phyloP scores from a whole-genome alignment of 2,329 filamentous ascomycete species.

The Aspergillus ochraceus region DNA sequence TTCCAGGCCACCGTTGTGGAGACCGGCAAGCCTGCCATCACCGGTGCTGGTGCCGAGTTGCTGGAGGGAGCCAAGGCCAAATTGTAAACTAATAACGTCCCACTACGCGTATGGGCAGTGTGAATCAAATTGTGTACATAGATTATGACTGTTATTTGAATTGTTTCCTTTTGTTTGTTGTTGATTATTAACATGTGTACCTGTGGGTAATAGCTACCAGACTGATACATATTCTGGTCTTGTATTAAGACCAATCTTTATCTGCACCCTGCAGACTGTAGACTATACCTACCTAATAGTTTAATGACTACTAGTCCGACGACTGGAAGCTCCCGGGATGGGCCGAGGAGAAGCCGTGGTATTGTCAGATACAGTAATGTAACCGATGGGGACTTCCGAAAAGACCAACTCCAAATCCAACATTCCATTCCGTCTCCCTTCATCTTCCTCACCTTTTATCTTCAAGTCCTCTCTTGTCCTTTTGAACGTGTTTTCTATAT shows the following conservation, averaged over 20 bases:
- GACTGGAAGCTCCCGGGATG: no score
- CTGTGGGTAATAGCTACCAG: background rate
- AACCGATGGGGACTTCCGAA: background rate
- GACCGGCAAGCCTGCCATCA: slow-evolving; percentile 86
- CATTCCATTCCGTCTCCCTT: background rate
- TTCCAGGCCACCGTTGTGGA: slow-evolving; percentile 91
- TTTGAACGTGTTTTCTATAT: background rate
- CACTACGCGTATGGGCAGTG: background rate
- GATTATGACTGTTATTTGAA: slow-evolving; percentile 2
- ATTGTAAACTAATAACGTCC: slow-evolving; percentile 42
- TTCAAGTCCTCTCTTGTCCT: background rate
- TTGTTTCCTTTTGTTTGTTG: background rate
- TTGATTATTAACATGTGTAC: background rate
- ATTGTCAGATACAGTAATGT: background rate
- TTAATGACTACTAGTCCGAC: no score
- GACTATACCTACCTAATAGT: no score
- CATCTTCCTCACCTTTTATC: background rate
- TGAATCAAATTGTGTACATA: slow-evolving; percentile 21
- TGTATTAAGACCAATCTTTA: no score
- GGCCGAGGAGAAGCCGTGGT: background rate
- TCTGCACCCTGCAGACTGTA: no score
- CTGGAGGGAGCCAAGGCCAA: slow-evolving; percentile 53
- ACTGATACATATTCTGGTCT: background rate
- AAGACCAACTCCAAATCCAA: background rate
- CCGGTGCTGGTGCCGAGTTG: slow-evolving; percentile 77